Evolutionary conservation across 345 rosid species (phyloP).

Genomic region (Balakata baccata): DNA sequence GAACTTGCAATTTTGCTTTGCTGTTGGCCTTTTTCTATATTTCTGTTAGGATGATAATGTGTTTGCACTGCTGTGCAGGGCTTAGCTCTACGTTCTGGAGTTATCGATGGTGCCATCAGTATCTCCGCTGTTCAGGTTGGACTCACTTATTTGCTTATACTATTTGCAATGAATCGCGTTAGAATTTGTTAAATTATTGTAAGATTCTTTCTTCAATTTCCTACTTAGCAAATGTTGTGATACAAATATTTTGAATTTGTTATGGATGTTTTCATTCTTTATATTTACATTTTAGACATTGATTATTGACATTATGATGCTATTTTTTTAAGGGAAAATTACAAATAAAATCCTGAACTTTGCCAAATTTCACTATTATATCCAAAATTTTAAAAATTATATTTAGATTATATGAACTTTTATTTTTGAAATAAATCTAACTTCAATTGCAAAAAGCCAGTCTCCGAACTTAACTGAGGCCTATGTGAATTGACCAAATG

Average conservation of each 20-base stretch:
- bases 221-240: background rate
- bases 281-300: background rate
- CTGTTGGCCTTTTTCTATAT: background rate
- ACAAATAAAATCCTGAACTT: too few species aligned
- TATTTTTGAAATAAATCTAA: too few species aligned
- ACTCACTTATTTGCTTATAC: background rate
- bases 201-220: background rate
- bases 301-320: background rate
- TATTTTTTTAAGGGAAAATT: too few species aligned
- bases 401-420: too few species aligned
- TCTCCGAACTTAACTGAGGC: too few species aligned
- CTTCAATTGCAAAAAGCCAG: too few species aligned
- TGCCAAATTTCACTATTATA: too few species aligned
- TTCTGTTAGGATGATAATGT: constrained; percentile 2
- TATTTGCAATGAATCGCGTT: background rate
- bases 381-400: too few species aligned
- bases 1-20: background rate
- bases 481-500: too few species aligned
- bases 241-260: background rate
- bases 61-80: constrained; percentile 48
- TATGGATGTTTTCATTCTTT: background rate
- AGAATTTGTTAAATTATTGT: background rate
- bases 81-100: constrained; percentile 78
- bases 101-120: constrained; percentile 91
- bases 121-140: constrained; percentile 90